Percentiles rank a stretch among this genome's conserved stretches.
These are phyloP conservation scores for Boletus sp. DNA, from an alignment of 768 basidiomycete species.

Conservation along the genomic window DNA sequence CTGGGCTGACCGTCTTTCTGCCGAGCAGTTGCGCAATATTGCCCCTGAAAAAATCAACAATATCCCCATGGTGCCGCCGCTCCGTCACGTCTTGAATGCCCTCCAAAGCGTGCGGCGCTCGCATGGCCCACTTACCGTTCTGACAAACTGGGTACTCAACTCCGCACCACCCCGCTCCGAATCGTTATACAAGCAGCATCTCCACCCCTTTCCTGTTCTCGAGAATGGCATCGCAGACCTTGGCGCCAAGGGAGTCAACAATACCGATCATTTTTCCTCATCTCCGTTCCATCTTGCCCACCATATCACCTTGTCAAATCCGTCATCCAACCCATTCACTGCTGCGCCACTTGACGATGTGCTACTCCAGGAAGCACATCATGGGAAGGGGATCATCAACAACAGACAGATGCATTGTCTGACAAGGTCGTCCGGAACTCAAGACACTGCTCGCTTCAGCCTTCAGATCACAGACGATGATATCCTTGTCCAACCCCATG, in stretches of 20 bases:
- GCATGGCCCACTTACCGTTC: constrained; percentile 47
- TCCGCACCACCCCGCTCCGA: constrained; percentile 16
- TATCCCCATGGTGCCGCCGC: constrained; percentile 26
- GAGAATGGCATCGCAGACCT: constrained; percentile 12
- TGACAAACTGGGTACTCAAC: constrained; percentile 64
- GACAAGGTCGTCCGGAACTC: constrained; percentile 26
- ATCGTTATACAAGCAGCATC: constrained; percentile 49
- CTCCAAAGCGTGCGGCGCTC: constrained; percentile 47
- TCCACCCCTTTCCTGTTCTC: constrained; percentile 41
- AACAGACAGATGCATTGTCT: constrained; percentile 26
- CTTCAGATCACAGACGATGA: constrained; percentile 24
- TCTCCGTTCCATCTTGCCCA: constrained; percentile 34
- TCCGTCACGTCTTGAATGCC: constrained; percentile 46
- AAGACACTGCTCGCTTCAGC: constrained; percentile 17
- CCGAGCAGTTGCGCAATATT: constrained; percentile 47
- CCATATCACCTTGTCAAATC: constrained; percentile 38
- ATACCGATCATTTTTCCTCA: constrained; percentile 13
- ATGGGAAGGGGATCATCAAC: constrained; percentile 17
- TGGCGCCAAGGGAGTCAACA: constrained; percentile 9
- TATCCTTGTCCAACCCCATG: constrained; percentile 5
- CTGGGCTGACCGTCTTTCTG: constrained; percentile 69
- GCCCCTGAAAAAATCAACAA: constrained; percentile 4
- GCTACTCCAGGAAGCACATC: constrained; percentile 14
- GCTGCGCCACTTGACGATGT: constrained; percentile 16
- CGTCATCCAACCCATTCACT: constrained; percentile 12